These are phyloP conservation scores for Penicillium paneum DNA, from an alignment of 2,329 filamentous ascomycete species.

Conservation along the genomic window DNA sequence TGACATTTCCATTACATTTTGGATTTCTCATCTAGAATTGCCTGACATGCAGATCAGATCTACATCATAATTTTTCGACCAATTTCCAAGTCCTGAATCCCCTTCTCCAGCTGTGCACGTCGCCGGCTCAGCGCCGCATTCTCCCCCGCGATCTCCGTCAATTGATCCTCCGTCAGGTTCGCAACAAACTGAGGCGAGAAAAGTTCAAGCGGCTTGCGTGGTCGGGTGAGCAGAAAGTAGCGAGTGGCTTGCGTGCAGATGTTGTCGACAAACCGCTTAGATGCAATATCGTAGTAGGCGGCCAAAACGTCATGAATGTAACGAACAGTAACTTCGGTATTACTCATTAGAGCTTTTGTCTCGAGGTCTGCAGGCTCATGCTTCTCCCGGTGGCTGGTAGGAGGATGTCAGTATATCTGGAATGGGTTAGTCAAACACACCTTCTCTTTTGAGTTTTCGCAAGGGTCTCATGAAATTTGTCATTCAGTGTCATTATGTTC, in stretches of 20 bases:
- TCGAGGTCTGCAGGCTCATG: neutral
- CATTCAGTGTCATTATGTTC: neutral
- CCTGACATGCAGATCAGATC: neutral
- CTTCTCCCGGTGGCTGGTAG: neutral
- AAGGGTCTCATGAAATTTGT: neutral
- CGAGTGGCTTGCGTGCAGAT: constrained; percentile 59
- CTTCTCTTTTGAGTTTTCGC: neutral
- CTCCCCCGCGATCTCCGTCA: constrained; percentile 60
- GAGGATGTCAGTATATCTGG: neutral
- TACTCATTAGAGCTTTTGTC: constrained; percentile 9
- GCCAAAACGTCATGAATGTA: constrained; percentile 60
- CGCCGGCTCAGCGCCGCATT: constrained; percentile 37
- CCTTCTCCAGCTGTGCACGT: neutral
- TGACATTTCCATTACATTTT: neutral
- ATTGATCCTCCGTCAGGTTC: constrained; percentile 46
- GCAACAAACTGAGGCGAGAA: constrained; percentile 54
- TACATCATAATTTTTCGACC: neutral
- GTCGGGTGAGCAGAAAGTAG: constrained; percentile 52
- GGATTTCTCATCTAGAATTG: neutral
- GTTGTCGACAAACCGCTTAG: constrained; percentile 61
- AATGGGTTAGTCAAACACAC: neutral
- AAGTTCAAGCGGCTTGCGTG: constrained; percentile 51
- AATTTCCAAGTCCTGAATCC: neutral
- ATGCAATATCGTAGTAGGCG: constrained; percentile 61
- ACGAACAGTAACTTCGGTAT: constrained; percentile 27